Evolutionary conservation across 768 basidiomycete species (phyloP).

Genomic region (Pulveroboletus sp.): DNA sequence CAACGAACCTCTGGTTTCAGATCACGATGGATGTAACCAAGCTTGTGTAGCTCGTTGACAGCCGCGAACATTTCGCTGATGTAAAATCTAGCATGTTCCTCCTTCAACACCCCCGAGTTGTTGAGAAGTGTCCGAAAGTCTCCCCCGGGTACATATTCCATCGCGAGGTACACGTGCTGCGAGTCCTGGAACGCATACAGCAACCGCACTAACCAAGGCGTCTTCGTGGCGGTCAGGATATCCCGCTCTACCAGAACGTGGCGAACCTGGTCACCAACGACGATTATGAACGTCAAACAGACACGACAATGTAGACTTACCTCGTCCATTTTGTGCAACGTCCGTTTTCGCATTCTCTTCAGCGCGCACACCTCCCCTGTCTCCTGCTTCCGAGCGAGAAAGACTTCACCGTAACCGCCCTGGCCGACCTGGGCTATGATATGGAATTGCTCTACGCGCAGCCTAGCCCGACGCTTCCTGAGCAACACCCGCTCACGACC

Average conservation of each 20-base stretch:
- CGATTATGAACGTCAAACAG: neutral
- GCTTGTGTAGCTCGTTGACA: slow-evolving; percentile 91
- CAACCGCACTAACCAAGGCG: slow-evolving; percentile 92
- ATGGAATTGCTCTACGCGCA: slow-evolving; percentile 92
- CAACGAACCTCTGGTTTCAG: slow-evolving; percentile 89
- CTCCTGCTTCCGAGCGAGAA: slow-evolving; percentile 90
- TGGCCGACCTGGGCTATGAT: slow-evolving; percentile 99
- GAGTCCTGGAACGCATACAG: slow-evolving; percentile 97
- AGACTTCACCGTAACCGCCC: slow-evolving; percentile 98
- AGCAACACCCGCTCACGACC: slow-evolving; percentile 91
- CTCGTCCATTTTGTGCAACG: slow-evolving; percentile 98
- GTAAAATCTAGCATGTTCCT: slow-evolving; percentile 95
- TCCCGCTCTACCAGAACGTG: slow-evolving; percentile 98
- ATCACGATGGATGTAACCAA: slow-evolving; percentile 98
- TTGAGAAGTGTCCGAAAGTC: slow-evolving; percentile 97
- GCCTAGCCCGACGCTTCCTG: slow-evolving; percentile 88
- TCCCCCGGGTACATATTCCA: slow-evolving; percentile 99
- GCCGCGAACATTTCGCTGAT: slow-evolving; percentile 97
- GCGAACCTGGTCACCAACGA: slow-evolving; percentile 57
- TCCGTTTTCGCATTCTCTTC: slow-evolving; percentile 96
- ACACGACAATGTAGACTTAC: slow-evolving; percentile 37
- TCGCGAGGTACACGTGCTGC: slow-evolving; percentile 89
- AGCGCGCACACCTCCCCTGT: slow-evolving; percentile 95
- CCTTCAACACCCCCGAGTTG: slow-evolving; percentile 96
- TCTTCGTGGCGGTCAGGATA: slow-evolving; percentile 95